Percentiles rank a stretch among this genome's conserved stretches.
These are phyloP conservation scores for Botrytis pseudocinerea DNA, from an alignment of 2,329 filamentous ascomycete genomes.

Conservation along the genomic window DNA sequence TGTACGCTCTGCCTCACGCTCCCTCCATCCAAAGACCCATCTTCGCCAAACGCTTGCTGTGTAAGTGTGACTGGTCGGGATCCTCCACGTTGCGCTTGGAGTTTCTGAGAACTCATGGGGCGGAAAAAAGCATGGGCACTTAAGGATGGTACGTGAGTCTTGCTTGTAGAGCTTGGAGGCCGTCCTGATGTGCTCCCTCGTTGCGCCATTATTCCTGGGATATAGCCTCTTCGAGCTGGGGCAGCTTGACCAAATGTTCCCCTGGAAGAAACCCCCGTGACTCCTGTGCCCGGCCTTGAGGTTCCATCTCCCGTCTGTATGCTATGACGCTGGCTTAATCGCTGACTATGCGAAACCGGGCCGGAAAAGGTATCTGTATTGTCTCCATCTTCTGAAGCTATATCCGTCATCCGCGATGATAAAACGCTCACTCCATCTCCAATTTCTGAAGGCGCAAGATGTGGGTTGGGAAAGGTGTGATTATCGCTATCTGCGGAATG, in stretches of 20 bases:
- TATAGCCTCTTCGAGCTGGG: slow-evolving; percentile 52
- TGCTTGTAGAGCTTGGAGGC: slow-evolving; percentile 68
- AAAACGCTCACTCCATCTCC: slow-evolving; percentile 50
- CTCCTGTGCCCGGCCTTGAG: slow-evolving; percentile 56
- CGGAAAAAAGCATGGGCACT: slow-evolving; percentile 90
- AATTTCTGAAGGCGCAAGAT: slow-evolving; percentile 36
- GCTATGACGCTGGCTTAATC: slow-evolving; percentile 40
- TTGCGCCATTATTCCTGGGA: slow-evolving; percentile 11
- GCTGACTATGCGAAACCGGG: slow-evolving; percentile 39
- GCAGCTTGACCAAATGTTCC: slow-evolving; percentile 54
- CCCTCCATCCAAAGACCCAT: slow-evolving; percentile 47
- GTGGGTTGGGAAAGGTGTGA: slow-evolving; percentile 30
- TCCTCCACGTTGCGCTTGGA: slow-evolving; percentile 82
- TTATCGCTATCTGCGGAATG: slow-evolving; percentile 29
- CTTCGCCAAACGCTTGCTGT: slow-evolving; percentile 42
- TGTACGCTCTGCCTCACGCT: slow-evolving; percentile 59
- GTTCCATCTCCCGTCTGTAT: slow-evolving; percentile 44
- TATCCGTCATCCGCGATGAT: slow-evolving; percentile 57
- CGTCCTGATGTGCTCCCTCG: slow-evolving; percentile 49
- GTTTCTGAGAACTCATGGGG: slow-evolving; percentile 92
- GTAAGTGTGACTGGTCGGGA: slow-evolving; percentile 46
- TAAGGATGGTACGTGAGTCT: slow-evolving; percentile 86
- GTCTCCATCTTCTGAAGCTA: slow-evolving; percentile 51
- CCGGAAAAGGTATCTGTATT: slow-evolving; percentile 41
- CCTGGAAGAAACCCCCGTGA: slow-evolving; percentile 47